phyloP scores from a whole-genome alignment of 768 basidiomycete genomes.

The Daedaleopsis nitida region DNA sequence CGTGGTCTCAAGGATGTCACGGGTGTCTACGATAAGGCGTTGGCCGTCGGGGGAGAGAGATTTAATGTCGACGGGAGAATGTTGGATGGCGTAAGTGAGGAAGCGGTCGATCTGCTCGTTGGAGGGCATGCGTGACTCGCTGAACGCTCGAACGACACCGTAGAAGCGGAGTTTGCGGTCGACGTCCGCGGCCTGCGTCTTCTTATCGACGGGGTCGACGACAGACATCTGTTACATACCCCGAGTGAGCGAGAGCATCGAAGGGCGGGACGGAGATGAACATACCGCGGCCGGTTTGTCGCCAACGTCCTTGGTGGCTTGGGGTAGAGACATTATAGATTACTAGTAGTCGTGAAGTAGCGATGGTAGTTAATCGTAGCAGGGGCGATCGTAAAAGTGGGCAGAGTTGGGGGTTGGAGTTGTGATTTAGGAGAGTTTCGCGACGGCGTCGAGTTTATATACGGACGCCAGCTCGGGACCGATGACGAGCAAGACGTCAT shows the following conservation, averaged over 20 bases:
- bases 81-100: slow-evolving; percentile 62
- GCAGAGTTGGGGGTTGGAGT: slow-evolving; percentile 12
- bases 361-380: background rate
- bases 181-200: slow-evolving; percentile 68
- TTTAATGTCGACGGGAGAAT: slow-evolving; percentile 59
- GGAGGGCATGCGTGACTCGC: slow-evolving; percentile 75
- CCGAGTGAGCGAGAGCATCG: too few relatives aligned
- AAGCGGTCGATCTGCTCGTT: slow-evolving; percentile 79
- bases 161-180: slow-evolving; percentile 84
- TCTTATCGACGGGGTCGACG: slow-evolving; percentile 63
- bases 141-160: slow-evolving; percentile 79
- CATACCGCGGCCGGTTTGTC: slow-evolving; percentile 45
- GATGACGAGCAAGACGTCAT: slow-evolving; percentile 20
- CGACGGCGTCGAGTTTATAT: slow-evolving; percentile 10
- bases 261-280: background rate
- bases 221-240: slow-evolving; percentile 50
- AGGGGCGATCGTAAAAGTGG: slow-evolving; percentile 6
- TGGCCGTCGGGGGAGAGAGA: slow-evolving; percentile 78
- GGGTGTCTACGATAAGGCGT: slow-evolving; percentile 74
- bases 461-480: background rate
- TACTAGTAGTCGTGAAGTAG: slow-evolving; percentile 8
- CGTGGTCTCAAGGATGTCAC: slow-evolving; percentile 77
- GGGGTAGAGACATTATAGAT: slow-evolving; percentile 63
- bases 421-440: slow-evolving; percentile 1
- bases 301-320: slow-evolving; percentile 62